phyloP scores from a whole-genome alignment of 768 basidiomycete species.

The Xerocomellus intermedius region DNA sequence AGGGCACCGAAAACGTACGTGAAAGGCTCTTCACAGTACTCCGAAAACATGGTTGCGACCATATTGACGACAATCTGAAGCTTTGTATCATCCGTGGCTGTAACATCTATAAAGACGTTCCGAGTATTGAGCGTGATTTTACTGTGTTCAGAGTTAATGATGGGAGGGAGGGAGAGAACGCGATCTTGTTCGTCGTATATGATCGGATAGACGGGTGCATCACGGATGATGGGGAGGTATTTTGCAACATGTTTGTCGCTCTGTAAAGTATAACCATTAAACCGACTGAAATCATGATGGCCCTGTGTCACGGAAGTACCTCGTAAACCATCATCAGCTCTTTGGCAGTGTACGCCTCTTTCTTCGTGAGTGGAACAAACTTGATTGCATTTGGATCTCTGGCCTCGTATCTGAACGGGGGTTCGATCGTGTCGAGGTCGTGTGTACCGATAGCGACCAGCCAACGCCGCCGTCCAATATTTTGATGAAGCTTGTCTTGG shows the following conservation, averaged over 20 bases:
- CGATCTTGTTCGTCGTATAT: slow-evolving; percentile 89
- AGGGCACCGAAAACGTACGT: slow-evolving; percentile 53
- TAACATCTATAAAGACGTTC: slow-evolving; percentile 96
- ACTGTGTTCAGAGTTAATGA: slow-evolving; percentile 96
- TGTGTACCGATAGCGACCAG: slow-evolving; percentile 97
- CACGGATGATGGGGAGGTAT: slow-evolving; percentile 90
- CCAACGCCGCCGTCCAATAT: slow-evolving; percentile 85
- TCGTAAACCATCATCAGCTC: slow-evolving; percentile 94
- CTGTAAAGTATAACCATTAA: slow-evolving; percentile 39
- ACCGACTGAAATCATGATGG: not conserved
- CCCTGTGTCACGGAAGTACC: slow-evolving; percentile 42
- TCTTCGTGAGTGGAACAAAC: slow-evolving; percentile 84
- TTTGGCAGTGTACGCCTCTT: slow-evolving; percentile 76
- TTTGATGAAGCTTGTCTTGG: slow-evolving; percentile 99
- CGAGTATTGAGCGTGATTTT: slow-evolving; percentile 93
- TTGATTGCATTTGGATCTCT: slow-evolving; percentile 83
- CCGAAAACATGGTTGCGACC: slow-evolving; percentile 95
- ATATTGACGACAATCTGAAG: slow-evolving; percentile 95
- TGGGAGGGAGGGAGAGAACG: slow-evolving; percentile 96
- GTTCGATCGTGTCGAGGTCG: slow-evolving; percentile 84
- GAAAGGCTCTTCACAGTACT: slow-evolving; percentile 90
- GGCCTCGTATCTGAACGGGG: slow-evolving; percentile 88
- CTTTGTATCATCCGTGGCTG: slow-evolving; percentile 96
- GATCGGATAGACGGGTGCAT: slow-evolving; percentile 95
- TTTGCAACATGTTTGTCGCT: slow-evolving; percentile 87